phyloP scores from a whole-genome alignment of 176 grass and related monocot genomes.

The Carex pumila region DNA sequence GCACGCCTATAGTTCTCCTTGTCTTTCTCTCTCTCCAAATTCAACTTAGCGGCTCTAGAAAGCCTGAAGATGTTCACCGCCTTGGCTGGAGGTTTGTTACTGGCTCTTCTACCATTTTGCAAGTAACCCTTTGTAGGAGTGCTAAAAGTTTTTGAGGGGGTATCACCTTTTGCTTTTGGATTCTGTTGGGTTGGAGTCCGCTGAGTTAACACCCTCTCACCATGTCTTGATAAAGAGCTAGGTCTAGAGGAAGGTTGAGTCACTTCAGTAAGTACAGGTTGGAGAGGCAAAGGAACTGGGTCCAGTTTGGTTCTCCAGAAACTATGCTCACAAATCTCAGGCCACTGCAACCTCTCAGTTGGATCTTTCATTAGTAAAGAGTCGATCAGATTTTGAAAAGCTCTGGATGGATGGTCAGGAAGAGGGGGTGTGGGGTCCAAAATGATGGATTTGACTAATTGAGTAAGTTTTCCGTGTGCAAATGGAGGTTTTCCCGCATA shows the following conservation, averaged over 20 bases:
- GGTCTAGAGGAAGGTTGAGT: slow-evolving; percentile 46
- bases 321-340: slow-evolving; percentile 81
- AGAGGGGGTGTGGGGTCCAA: slow-evolving; percentile 71
- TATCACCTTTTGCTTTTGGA: slow-evolving; percentile 54
- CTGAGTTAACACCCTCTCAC: slow-evolving; percentile 55
- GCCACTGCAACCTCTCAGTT: slow-evolving; percentile 91
- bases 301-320: slow-evolving; percentile 72
- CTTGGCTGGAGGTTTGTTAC: slow-evolving; percentile 45
- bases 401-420: slow-evolving; percentile 69
- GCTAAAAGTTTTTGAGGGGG: slow-evolving; percentile 40
- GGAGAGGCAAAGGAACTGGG: slow-evolving; percentile 52
- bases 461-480: slow-evolving; percentile 64
- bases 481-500: slow-evolving; percentile 83
- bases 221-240: slow-evolving; percentile 59
- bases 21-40: slow-evolving; percentile 85
- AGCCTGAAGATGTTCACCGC: slow-evolving; percentile 84
- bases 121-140: slow-evolving; percentile 62
- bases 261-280: slow-evolving; percentile 67
- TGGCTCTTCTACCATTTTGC: slow-evolving; percentile 46
- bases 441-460: slow-evolving; percentile 89
- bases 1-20: slow-evolving; percentile 88
- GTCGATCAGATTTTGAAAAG: slow-evolving; percentile 80
- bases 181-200: slow-evolving; percentile 51
- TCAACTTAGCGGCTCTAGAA: slow-evolving; percentile 89
- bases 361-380: slow-evolving; percentile 89